Conservation (phyloP, 441 rosid species). For the Populus hybrid region DNA sequence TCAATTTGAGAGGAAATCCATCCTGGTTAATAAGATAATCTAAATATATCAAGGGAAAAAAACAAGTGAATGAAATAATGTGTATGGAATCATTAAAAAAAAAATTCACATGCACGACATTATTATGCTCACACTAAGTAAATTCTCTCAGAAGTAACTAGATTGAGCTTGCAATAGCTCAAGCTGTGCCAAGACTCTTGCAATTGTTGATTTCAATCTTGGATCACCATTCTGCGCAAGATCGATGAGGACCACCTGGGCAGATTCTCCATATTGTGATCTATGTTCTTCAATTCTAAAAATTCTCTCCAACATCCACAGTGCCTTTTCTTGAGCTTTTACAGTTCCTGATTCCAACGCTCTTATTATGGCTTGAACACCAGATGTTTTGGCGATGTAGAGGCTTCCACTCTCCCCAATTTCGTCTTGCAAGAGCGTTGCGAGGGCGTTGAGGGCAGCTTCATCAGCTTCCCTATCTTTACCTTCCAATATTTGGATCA, state of each 20-base stretch:
- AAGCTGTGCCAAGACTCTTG: slow-evolving; percentile 51
- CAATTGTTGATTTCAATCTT: slow-evolving; percentile 40
- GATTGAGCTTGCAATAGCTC: slow-evolving; percentile 57
- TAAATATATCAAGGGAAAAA: background rate
- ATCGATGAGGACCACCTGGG: slow-evolving; percentile 53
- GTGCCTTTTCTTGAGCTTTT: slow-evolving; percentile 54
- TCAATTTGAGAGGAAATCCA: too few relatives aligned
- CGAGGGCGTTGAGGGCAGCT: slow-evolving; percentile 47
- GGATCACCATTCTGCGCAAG: slow-evolving; percentile 55
- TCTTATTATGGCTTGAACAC: slow-evolving; percentile 38
- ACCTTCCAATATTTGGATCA: slow-evolving; percentile 45
- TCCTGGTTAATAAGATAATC: too few relatives aligned
- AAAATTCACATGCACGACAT: background rate
- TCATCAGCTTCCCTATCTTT: slow-evolving; percentile 54
- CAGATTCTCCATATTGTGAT: slow-evolving; percentile 39
- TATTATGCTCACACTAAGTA: background rate
- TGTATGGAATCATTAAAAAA: background rate
- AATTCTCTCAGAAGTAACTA: slow-evolving; percentile 38
- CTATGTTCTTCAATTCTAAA: slow-evolving; percentile 45
- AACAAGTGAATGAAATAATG: background rate
- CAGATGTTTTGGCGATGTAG: slow-evolving; percentile 36
- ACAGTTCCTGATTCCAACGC: slow-evolving; percentile 37
- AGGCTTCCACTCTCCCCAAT: slow-evolving; percentile 56
- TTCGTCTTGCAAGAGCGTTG: slow-evolving; percentile 56
- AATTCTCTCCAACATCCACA: slow-evolving; percentile 57